Percentiles rank a stretch among this genome's conserved stretches.
Evolutionary conservation across 495 filamentous ascomycete species (phyloP).

Genomic region (Platismatia glauca): DNA sequence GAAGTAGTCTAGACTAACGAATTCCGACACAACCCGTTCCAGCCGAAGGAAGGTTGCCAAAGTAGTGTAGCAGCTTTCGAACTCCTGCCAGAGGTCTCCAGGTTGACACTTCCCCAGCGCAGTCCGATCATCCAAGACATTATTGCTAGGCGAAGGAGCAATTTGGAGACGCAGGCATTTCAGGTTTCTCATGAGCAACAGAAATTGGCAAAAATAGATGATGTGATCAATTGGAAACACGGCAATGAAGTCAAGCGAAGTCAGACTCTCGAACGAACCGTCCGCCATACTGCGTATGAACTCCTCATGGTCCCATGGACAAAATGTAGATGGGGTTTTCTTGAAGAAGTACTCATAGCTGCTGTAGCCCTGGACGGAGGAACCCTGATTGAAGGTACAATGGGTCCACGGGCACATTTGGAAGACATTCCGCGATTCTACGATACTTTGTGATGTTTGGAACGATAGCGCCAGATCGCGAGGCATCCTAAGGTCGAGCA

Average conservation of each 20-base stretch:
- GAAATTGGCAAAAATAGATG: not conserved
- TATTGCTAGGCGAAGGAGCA: not conserved
- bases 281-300: not conserved
- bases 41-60: not conserved
- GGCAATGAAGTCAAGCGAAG: constrained; percentile 4
- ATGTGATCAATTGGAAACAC: constrained; percentile 5
- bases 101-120: constrained; percentile 2
- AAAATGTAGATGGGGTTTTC: not conserved
- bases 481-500: constrained; percentile 3
- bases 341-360: constrained; percentile 13
- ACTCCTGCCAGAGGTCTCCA: constrained; percentile 14
- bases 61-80: not conserved
- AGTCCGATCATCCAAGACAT: not conserved
- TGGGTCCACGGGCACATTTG: constrained; percentile 3
- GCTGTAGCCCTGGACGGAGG: constrained; percentile 11
- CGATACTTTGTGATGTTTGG: not conserved
- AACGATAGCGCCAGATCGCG: not conserved
- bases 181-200: not conserved
- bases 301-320: not conserved
- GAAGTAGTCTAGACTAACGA: constrained; percentile 5
- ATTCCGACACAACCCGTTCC: too few relatives aligned
- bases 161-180: constrained; percentile 3
- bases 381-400: constrained; percentile 15
- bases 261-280: not conserved
- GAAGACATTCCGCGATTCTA: not conserved